Percentiles rank a stretch among this genome's conserved stretches.
Evolutionary conservation across 2,329 filamentous ascomycete species (phyloP).

Genomic region (Endothia cerciana): DNA sequence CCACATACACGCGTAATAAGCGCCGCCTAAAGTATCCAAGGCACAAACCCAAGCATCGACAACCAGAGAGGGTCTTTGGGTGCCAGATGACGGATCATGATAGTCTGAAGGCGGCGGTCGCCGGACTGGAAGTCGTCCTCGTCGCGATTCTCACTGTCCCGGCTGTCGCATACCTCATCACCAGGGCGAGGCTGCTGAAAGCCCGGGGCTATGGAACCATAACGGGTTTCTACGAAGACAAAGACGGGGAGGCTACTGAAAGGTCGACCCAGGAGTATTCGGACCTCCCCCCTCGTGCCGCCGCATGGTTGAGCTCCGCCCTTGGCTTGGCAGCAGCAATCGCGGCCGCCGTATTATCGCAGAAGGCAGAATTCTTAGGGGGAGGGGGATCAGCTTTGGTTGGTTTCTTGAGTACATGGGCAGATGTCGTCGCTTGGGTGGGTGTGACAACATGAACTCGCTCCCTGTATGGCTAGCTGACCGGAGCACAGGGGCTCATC

Average conservation of each 20-base stretch:
- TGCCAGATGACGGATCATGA: conserved; percentile 24
- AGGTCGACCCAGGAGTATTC: conserved; percentile 39
- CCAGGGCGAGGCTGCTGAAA: conserved; percentile 25
- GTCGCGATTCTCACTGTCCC: conserved; percentile 32
- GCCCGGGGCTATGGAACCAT: conserved; percentile 31
- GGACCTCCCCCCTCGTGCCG: conserved; percentile 35
- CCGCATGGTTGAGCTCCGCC: conserved; percentile 33
- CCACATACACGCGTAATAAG: conserved; percentile 1
- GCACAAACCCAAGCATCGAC: neutral
- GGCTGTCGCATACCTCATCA: conserved; percentile 27
- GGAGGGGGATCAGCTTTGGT: neutral
- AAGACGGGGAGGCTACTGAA: conserved; percentile 40
- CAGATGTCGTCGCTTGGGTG: conserved; percentile 35
- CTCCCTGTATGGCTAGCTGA: conserved; percentile 13
- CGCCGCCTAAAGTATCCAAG: neutral
- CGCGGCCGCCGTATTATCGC: conserved; percentile 32
- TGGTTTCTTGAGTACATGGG: conserved; percentile 26
- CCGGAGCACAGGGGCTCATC: conserved; percentile 32
- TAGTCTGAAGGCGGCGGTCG: conserved; percentile 20
- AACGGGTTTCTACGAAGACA: conserved; percentile 37
- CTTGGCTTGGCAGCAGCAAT: conserved; percentile 36
- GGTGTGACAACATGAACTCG: conserved; percentile 11
- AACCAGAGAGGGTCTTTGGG: neutral
- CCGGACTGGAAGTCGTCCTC: conserved; percentile 23
- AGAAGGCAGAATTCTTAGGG: neutral